Evolutionary conservation across 495 filamentous ascomycete genomes (phyloP), one percentile per base, ranked within the genome.

Genomic region (Penicillium mononematosum): DNA sequence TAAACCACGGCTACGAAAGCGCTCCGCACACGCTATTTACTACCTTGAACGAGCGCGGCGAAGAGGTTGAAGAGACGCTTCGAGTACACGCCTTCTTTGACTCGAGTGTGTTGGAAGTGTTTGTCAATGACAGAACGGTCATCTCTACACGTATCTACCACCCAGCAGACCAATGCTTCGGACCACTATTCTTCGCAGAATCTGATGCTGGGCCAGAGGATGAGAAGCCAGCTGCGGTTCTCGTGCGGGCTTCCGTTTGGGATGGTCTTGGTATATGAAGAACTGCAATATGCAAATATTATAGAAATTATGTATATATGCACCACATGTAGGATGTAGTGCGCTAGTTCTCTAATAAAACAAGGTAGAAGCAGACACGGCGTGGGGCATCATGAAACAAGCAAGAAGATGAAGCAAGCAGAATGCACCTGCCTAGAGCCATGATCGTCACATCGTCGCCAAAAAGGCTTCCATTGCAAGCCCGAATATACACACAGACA

Each of bases 21-120:
- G 67, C 70, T 6, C 70, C 73, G 12, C 73, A 75, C 53, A 77
- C 72, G 0, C 60, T 77, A 9, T 76, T 77, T 42, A 71, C 71
- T 0, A 63, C 45, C 24, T 20, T 44, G 6, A 58, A 68, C 19
- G 46, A 52, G 16, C 17, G 46, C 25, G 64, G 60, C 10, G 51
- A 58, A 10, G 62, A 69, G 29, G 29, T 46, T 4, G 69, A 76
- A 59, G 72, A 77, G 50, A 62, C 62, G 0, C 64, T 77, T 0
- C 64, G 53, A 8, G 63, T 77, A 36, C 73, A 62, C 25, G 73
- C 70, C 4, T 67, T 73, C 45, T 73, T 71, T 41, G 73, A 77
- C 34, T 56, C 25, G 20, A 74, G 69, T 34, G 73, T 77, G 16
- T 45, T 76, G 7, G 73, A 77, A 48, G 68, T 77, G 3, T 76